Conservation (phyloP, 2,329 filamentous ascomycete genomes). For the Colletotrichum phormii region DNA sequence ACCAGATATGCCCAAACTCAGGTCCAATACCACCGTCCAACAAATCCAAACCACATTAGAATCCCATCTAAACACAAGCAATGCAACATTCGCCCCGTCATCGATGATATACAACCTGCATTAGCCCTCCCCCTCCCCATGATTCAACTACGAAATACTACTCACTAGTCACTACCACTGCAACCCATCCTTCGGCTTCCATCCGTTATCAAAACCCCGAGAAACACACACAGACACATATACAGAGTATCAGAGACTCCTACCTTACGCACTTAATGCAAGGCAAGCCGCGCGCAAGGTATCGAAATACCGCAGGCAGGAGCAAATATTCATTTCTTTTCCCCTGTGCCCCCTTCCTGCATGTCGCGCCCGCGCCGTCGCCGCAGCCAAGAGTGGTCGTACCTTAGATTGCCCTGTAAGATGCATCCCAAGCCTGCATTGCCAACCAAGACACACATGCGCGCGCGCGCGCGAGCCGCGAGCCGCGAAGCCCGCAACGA, state of each 20-base stretch:
- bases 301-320: neutral
- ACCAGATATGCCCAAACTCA: neutral
- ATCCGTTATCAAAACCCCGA: neutral
- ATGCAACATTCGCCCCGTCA: neutral
- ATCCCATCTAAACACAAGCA: neutral
- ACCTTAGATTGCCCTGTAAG: neutral
- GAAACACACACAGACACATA: neutral
- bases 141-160: too few species aligned
- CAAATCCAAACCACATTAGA: neutral
- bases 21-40: neutral
- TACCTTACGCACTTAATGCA: constrained; percentile 10
- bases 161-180: neutral
- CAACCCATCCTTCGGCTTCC: neutral
- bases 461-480: too few species aligned
- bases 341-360: neutral
- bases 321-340: neutral
- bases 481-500: too few species aligned
- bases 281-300: neutral
- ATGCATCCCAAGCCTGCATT: neutral
- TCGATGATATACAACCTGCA: neutral
- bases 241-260: too few species aligned
- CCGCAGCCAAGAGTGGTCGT: neutral
- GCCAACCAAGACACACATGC: neutral
- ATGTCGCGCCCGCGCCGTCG: neutral
- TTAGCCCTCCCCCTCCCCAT: neutral